A percentile compares a stretch with the other conserved stretches of the same genome.
Conservation (phyloP, 331 rosid species). For the Cydonia oblonga region DNA sequence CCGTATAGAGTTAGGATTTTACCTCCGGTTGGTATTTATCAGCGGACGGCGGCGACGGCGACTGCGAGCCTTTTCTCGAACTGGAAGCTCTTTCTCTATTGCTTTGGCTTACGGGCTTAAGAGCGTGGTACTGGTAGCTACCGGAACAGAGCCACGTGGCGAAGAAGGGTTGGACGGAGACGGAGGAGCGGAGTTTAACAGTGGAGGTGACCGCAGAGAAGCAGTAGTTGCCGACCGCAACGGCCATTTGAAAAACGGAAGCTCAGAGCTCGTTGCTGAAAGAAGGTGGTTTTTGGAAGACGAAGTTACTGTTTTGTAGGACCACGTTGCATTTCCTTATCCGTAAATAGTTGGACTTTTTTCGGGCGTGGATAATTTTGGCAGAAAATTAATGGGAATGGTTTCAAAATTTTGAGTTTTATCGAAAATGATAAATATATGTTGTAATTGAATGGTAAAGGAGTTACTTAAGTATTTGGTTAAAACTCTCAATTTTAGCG, state of each 20-base stretch:
- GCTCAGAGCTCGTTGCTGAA: background rate
- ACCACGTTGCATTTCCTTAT: slow-evolving; percentile 15
- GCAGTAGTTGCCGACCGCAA: slow-evolving; percentile 41
- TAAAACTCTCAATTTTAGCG: background rate
- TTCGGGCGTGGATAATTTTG: background rate
- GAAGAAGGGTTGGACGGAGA: slow-evolving; percentile 20
- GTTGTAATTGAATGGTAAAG: too few relatives aligned
- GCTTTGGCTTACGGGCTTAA: slow-evolving; percentile 17
- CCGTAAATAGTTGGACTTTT: background rate
- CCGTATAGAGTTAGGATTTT: background rate
- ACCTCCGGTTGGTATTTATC: slow-evolving; percentile 37
- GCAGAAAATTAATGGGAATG: background rate
- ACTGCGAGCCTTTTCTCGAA: slow-evolving; percentile 4
- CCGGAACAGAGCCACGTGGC: slow-evolving; percentile 19
- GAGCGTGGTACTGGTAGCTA: slow-evolving; percentile 8
- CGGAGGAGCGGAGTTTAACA: slow-evolving; percentile 32
- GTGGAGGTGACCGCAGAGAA: slow-evolving; percentile 45
- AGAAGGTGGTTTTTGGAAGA: background rate
- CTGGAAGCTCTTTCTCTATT: slow-evolving; percentile 1
- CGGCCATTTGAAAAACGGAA: slow-evolving; percentile 42
- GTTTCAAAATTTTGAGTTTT: too few relatives aligned
- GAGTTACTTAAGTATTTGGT: too few relatives aligned
- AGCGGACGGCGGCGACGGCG: background rate
- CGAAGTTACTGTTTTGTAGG: background rate
- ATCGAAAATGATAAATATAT: too few relatives aligned